Base-by-base conservation (phyloP, 176 grass and related monocot genomes). In the Cenchrus purpureus region DNA sequence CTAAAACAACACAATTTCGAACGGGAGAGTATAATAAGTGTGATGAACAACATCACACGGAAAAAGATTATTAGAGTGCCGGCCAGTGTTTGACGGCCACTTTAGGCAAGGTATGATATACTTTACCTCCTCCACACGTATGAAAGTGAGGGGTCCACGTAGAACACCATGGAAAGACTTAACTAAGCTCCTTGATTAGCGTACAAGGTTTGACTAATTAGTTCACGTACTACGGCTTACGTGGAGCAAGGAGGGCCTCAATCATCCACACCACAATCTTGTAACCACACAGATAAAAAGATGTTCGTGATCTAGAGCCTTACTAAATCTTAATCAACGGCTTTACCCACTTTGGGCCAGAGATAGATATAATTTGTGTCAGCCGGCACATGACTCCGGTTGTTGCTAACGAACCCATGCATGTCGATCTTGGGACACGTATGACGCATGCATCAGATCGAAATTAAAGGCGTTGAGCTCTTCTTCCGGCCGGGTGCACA, bases 51-150 rank as follows among this genome's bases (percentile, higher is more conserved):
- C n/a, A 5, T 61, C 59, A 62, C 59, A 62, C 12, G 52, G 13
- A 16, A 37, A 37, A 3, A 6, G 25, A 25, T 25, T 25, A 66
- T 66, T 0, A 66, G 12, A 66, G 29, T 15, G 49, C 49, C 10
- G 49, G 49, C 49, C 10, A 11, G 0, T 10, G 49, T 51, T 11
- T 51, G 49, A 46, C 42, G 68, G 19, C 5, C 68, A 22, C 42
- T 46, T 70, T 70, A 70, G 42, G 68, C 19, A 70, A 70, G 68
- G 42, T 6, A 70, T 70, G 68, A 70, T 72, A 70, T 72, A 50
- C 69, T 28, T 72, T 71, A 45, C 67, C 20, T 66, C 6, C 20
- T 66, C 13, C 13, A 40, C 1, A 71, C 4, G 43, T 22, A 22
- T 25, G 62, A 32, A 32, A 14, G 25, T 7, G 25, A 65, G 62